Percentiles rank a stretch among this genome's conserved stretches.
phyloP scores from a whole-genome alignment of 371 early-diverging fungal species.

The Syncephalastrum racemosum region DNA sequence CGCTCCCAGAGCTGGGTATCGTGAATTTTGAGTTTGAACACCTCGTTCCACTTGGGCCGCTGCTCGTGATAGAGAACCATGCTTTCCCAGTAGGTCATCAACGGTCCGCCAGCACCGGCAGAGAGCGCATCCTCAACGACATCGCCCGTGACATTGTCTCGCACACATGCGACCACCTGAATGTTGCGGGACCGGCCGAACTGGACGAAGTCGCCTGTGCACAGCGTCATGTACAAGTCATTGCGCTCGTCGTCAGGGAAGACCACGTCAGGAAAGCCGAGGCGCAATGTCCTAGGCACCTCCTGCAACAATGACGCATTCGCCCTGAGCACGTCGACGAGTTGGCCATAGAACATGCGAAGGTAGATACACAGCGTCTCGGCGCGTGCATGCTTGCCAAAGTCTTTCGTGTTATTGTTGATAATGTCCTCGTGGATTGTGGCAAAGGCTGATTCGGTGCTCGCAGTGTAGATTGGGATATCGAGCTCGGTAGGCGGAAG shows the following conservation, averaged over 20 bases:
- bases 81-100: conserved; percentile 57
- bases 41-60: conserved; percentile 68
- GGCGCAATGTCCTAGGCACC: conserved; percentile 49
- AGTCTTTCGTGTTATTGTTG: conserved; percentile 47
- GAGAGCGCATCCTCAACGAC: conserved; percentile 58
- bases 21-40: conserved; percentile 57
- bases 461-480: conserved; percentile 60
- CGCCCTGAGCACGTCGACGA: conserved; percentile 45
- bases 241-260: conserved; percentile 64
- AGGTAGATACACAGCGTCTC: conserved; percentile 57
- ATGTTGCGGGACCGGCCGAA: conserved; percentile 58
- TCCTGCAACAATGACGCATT: conserved; percentile 51
- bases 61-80: conserved; percentile 67
- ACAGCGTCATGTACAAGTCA: conserved; percentile 64
- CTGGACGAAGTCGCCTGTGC: conserved; percentile 62
- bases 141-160: conserved; percentile 54
- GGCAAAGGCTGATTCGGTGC: conserved; percentile 54
- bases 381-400: conserved; percentile 48
- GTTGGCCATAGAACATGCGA: conserved; percentile 49
- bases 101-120: conserved; percentile 52
- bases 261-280: conserved; percentile 71
- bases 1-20: conserved; percentile 50
- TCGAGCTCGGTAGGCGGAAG: conserved; percentile 35
- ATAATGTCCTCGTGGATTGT: conserved; percentile 64
- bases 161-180: conserved; percentile 62